Base-by-base conservation (phyloP, 1,284 basidiomycete genomes). In the Trametes sp. region DNA sequence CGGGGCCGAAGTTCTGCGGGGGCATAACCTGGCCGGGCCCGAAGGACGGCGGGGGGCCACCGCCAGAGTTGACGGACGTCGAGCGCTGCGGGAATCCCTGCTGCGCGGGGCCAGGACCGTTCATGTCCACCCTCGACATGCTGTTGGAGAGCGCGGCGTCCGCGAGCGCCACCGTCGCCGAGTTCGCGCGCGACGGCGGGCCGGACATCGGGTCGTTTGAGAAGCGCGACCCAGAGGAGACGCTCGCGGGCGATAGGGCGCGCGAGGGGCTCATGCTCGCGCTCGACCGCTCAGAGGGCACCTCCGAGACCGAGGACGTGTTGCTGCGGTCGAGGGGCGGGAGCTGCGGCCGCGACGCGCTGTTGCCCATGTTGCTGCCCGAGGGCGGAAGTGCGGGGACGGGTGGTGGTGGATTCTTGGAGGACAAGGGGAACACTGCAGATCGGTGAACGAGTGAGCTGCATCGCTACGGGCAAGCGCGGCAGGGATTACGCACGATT, bases 371-470 rank as follows among this genome's bases (percentile, higher is more conserved):
- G 48, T 51, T 61, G 41, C 59, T 59, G 4, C 49, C 53, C 33
- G 63, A 53, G 26, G 60, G 60, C 8, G 72, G 72, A 23, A 73
- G 44, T 2, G 70, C 61, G 1, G 72, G 72, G 14, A 74, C 71
- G 13, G 71, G 73, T 0, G 73, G 73, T 6, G 70, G 68, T 4
- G 64, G 59, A 21, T 83, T 81, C 71, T 87, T 87, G 24, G 66
- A 67, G 11, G 85, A 82, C n/a, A 79, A 77, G 16, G 84, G 84
- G 36, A 86, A 79, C 57, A 88, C 88, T 89, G 66, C 4, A 62
- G n/a, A 24, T 31, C 42, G n/a, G 42, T 60, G 31, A 62, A 44
- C 61, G 45, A 31, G 52, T 33, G 33, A 23, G 31, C 36, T 38
- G 10, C 14, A 68, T 60, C 57, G 35, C n/a, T 42, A 35, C 50